Evolutionary conservation across 2,329 filamentous ascomycete genomes (phyloP), one percentile per base, ranked within the genome.

Genomic region (Penicillium sp.): DNA sequence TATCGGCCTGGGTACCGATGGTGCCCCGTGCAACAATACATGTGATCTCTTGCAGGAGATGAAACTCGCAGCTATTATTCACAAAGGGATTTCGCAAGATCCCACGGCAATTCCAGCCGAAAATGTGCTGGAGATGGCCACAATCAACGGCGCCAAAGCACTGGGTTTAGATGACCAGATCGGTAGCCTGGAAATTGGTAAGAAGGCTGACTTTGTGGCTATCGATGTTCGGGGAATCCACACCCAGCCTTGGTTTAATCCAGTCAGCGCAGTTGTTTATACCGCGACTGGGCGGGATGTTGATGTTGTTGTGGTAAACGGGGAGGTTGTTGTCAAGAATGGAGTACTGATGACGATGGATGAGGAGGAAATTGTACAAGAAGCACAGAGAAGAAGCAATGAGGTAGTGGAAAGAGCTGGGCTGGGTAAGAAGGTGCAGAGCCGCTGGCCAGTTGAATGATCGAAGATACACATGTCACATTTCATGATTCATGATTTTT

Each of bases 41-140:
- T 80, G 79, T 63, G 79, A 82, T 57, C 74, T 82, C 66, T 63
- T 82, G 17, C 77, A 77, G 45, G 80, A 83, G 67, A 82, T 82
- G 78, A 78, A 79, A 47, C 69, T 82, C 0, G 78, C 80, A 0
- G 76, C 73, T 0, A 77, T 82, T 11, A 65, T 83, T 33, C 80
- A 82, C 56, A 78, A 78, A 58, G 77, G 77, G 17, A 56, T 62
- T 3, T 70, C 68, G 5, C 69, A 72, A 43, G 73, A 82, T 56
- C 77, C 80, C 2, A 71, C 68, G 0, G 58, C 72, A 0, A 67
- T 80, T 2, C 69, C 69, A 0, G 79, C 79, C 0, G 74, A 80
- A 53, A 67, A 66, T 0, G 77, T 76, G 1, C 63, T 81, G 26
- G 75, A 78, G 55, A 80, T 81, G 76, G 78, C 78, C 0, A 81